Evolutionary conservation across 331 rosid species (phyloP), one percentile per base, ranked within the genome.

Genomic region (Prunus yedoensis): DNA sequence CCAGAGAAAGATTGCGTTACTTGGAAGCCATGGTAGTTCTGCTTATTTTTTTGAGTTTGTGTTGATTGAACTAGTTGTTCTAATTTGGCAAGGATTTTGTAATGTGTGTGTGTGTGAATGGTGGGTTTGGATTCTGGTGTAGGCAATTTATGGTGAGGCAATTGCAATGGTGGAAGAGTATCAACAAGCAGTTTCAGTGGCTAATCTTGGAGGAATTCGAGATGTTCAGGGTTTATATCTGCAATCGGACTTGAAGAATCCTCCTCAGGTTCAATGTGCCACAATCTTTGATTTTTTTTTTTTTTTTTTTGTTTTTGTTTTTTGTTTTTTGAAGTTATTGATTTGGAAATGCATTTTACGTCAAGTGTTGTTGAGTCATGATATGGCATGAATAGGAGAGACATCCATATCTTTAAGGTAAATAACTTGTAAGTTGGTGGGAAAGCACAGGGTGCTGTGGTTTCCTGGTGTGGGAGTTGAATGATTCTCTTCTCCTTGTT

Each of bases 141-240:
- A 95, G 99, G 94, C 97, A 64, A 73, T 95, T 67, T 90, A 92
- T 75, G 88, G 91, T 35, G 99, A 95, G 85, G 96, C 97, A 38
- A 84, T 69, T 67, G 97, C 97, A 1, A 92, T 90, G 94, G 96
- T 90, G 75, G 97, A 95, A 79, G 97, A 92, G 84, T 88, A 92
- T 79, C 97, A 95, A 41, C 99, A 88, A 81, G 92, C 92, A 15
- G 78, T 77, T 79, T 90, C 93, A 3, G 82, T 86, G 75, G 85
- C 82, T 57, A 89, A 72, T 70, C 85, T 88, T 1, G 94, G 92
- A 8, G 93, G 90, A 80, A 80, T 89, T 71, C 83, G 97, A 65
- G 97, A 90, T 53, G 81, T 84, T 1, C 85, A 85, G 2, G 83
- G 86, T 60, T 83, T 87, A 68, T 86, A 91, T 81, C 90, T 89